Conservation (phyloP, 2,329 filamentous ascomycete species). For the Pseudocercospora fijiensis region DNA sequence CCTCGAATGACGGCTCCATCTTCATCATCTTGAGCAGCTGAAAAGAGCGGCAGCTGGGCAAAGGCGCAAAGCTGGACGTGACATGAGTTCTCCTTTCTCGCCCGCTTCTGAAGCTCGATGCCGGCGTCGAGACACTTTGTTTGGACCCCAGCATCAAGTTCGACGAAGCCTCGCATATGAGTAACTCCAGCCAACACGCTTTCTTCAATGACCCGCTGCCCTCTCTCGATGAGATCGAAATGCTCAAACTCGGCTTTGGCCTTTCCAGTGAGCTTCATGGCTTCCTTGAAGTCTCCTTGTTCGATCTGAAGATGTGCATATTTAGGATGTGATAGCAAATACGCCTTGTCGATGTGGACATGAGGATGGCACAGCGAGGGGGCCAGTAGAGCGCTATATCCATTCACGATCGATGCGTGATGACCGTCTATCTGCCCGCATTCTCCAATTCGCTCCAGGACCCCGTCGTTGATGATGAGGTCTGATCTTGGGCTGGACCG, state of each 20-base stretch:
- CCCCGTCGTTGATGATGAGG: constrained; percentile 15
- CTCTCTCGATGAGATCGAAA: constrained; percentile 63
- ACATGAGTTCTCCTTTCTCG: constrained; percentile 54
- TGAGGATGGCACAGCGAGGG: constrained; percentile 69
- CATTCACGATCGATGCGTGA: constrained; percentile 40
- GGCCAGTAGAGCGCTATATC: constrained; percentile 45
- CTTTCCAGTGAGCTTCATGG: constrained; percentile 56
- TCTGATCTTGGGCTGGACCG: constrained; percentile 16
- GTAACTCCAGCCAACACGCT: constrained; percentile 66
- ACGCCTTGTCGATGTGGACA: constrained; percentile 69
- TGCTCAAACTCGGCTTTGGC: constrained; percentile 65
- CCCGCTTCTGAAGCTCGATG: constrained; percentile 51
- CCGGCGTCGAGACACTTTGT: constrained; percentile 60
- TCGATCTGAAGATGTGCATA: constrained; percentile 61
- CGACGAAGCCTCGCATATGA: constrained; percentile 68
- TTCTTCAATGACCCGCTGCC: constrained; percentile 64
- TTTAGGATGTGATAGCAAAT: constrained; percentile 57
- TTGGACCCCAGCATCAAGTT: constrained; percentile 63
- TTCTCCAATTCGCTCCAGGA: constrained; percentile 5
- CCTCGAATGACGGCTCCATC: constrained; percentile 52
- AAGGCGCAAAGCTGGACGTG: constrained; percentile 68
- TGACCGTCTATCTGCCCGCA: not conserved
- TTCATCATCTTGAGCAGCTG: constrained; percentile 41
- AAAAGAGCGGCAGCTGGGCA: constrained; percentile 68
- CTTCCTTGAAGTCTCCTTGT: constrained; percentile 64